phyloP scores from a whole-genome alignment of 331 rosid species.

The Arachis monticola region DNA sequence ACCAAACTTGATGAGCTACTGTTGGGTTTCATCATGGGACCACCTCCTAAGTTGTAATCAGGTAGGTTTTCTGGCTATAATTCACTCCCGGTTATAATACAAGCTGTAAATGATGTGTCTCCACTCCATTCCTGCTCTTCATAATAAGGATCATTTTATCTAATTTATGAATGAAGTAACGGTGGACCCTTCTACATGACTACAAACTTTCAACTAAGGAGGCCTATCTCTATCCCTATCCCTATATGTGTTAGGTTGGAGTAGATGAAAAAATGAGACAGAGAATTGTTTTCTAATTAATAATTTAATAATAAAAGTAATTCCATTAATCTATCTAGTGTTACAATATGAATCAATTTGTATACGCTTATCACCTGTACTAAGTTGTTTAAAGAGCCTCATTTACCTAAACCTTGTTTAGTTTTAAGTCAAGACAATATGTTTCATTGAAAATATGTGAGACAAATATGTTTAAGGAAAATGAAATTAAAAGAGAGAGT shows the following conservation, averaged over 20 bases:
- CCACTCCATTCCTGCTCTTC: no score
- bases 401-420: background rate
- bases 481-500: background rate
- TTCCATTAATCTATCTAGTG: background rate
- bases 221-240: background rate
- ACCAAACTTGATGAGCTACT: constrained; percentile 7
- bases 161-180: no score
- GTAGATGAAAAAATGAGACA: background rate
- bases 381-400: background rate
- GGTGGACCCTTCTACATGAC: background rate
- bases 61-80: constrained; percentile 39
- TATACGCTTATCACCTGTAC: background rate
- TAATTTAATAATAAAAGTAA: no score
- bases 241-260: background rate
- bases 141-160: background rate
- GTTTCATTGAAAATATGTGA: background rate
- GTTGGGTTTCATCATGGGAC: constrained; percentile 28
- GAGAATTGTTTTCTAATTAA: background rate
- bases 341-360: background rate
- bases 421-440: background rate
- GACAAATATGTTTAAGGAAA: no score
- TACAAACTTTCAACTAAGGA: background rate
- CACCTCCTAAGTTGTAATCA: constrained; percentile 1
- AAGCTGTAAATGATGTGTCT: background rate
- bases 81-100: background rate